Conservation (phyloP, 164 flowering plant species). For the Akebia trifoliata region DNA sequence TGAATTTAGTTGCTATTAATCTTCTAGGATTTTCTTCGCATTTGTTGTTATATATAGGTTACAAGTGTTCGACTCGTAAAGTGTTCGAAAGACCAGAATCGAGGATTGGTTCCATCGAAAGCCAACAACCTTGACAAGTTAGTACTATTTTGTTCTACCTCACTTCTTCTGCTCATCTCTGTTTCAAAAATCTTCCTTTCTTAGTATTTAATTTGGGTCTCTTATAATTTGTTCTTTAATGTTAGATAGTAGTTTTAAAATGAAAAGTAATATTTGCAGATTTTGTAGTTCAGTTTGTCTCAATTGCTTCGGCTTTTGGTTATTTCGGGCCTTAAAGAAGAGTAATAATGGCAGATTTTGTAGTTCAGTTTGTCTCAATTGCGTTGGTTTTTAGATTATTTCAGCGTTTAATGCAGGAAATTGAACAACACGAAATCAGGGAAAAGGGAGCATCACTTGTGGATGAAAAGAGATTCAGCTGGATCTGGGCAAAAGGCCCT, state of each 20-base stretch:
- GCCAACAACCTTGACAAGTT: slow-evolving; percentile 10
- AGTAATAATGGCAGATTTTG: background rate
- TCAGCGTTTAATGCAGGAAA: slow-evolving; percentile 20
- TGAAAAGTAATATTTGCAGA: background rate
- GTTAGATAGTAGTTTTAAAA: background rate
- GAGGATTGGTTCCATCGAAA: background rate
- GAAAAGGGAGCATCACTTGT: slow-evolving; percentile 67
- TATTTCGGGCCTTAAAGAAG: too few relatives aligned
- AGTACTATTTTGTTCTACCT: background rate
- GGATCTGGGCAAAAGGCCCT: slow-evolving; percentile 85
- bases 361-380: background rate
- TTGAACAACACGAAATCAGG: slow-evolving; percentile 21
- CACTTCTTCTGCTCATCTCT: background rate
- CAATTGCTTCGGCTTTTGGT: too few relatives aligned
- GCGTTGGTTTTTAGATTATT: background rate
- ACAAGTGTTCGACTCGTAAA: background rate
- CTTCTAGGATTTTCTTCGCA: background rate
- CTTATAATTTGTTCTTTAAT: background rate
- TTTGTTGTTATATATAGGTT: slow-evolving; percentile 1
- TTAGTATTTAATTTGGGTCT: background rate
- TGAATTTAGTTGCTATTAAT: background rate
- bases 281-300: slow-evolving; percentile 1
- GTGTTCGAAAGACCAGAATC: slow-evolving; percentile 2
- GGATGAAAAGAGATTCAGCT: slow-evolving; percentile 83
- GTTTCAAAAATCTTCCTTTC: background rate